Percentiles rank a stretch among this genome's conserved stretches.
phyloP scores from a whole-genome alignment of 2,329 filamentous ascomycete genomes.

The Neurospora sp. region DNA sequence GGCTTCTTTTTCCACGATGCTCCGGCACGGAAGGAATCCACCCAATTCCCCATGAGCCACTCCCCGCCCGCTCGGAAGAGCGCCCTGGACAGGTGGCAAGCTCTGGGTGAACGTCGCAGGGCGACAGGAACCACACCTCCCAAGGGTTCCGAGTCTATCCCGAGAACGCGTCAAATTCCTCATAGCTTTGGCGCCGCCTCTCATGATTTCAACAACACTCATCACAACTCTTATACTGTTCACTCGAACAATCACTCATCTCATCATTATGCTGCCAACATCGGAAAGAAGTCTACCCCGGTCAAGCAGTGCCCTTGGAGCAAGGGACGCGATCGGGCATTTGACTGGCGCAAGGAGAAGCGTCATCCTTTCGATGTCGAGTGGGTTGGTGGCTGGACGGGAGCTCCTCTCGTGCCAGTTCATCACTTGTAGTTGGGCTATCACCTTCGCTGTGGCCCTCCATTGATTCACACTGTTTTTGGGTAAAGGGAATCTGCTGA shows the following conservation, averaged over 20 bases:
- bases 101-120: slow-evolving; percentile 73
- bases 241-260: slow-evolving; percentile 26
- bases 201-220: slow-evolving; percentile 23
- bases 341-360: slow-evolving; percentile 48
- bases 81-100: slow-evolving; percentile 76
- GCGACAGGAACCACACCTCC: slow-evolving; percentile 41
- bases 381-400: slow-evolving; percentile 82
- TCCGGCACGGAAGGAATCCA: slow-evolving; percentile 26
- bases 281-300: slow-evolving; percentile 27
- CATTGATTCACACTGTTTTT: slow-evolving; percentile 13
- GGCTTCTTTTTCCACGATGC: slow-evolving; percentile 67
- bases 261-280: slow-evolving; percentile 14
- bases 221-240: slow-evolving; percentile 29
- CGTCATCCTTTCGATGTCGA: slow-evolving; percentile 68
- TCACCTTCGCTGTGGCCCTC: slow-evolving; percentile 18
- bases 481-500: slow-evolving; percentile 15
- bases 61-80: slow-evolving; percentile 58
- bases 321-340: slow-evolving; percentile 39
- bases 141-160: slow-evolving; percentile 35
- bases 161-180: slow-evolving; percentile 34
- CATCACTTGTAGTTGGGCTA: slow-evolving; percentile 54
- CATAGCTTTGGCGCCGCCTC: slow-evolving; percentile 19
- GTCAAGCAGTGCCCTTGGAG: slow-evolving; percentile 46
- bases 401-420: slow-evolving; percentile 22
- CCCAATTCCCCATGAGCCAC: slow-evolving; percentile 38